A percentile compares a stretch with the other conserved stretches of the same genome.
These are phyloP conservation scores for Neonectria neomacrospora DNA, from an alignment of 2,329 filamentous ascomycete species.

Conservation along the genomic window DNA sequence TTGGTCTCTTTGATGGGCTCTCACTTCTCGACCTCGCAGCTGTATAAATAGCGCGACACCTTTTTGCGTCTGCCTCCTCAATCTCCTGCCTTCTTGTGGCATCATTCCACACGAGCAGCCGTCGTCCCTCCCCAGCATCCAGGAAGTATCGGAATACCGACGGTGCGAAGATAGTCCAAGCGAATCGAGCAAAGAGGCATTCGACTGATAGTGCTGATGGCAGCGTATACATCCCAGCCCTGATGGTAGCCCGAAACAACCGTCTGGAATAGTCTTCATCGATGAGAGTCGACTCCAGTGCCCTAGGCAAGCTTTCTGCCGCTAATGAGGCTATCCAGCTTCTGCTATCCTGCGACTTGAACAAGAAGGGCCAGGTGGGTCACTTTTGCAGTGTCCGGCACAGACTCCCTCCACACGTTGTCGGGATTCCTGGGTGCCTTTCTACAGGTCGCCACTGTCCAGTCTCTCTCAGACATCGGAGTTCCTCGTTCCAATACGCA, in stretches of 20 bases:
- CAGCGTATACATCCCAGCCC: no score
- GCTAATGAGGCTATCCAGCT: not conserved
- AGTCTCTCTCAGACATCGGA: not conserved
- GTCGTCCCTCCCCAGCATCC: not conserved
- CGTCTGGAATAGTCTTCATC: no score
- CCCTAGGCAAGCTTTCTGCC: no score
- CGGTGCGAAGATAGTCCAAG: conserved; percentile 17
- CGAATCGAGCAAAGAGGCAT: conserved; percentile 15
- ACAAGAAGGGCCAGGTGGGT: not conserved
- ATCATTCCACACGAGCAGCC: conserved; percentile 9
- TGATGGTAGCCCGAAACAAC: no score
- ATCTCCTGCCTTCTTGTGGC: not conserved
- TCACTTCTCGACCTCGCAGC: conserved; percentile 9
- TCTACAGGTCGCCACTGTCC: not conserved
- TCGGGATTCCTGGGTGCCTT: not conserved
- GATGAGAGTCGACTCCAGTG: no score
- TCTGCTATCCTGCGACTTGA: not conserved
- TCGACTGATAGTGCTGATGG: conserved; percentile 2
- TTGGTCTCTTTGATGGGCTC: conserved; percentile 10
- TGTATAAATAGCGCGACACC: not conserved
- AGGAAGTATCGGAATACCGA: conserved; percentile 14
- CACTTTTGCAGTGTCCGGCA: not conserved
- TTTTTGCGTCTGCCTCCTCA: not conserved
- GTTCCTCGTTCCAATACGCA: conserved; percentile 6
- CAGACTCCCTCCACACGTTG: conserved; percentile 1